A percentile compares a stretch with the other conserved stretches of the same genome.
Conservation (phyloP, 192 early-diverging fungal genomes). For the Chytriomyces sp. region DNA sequence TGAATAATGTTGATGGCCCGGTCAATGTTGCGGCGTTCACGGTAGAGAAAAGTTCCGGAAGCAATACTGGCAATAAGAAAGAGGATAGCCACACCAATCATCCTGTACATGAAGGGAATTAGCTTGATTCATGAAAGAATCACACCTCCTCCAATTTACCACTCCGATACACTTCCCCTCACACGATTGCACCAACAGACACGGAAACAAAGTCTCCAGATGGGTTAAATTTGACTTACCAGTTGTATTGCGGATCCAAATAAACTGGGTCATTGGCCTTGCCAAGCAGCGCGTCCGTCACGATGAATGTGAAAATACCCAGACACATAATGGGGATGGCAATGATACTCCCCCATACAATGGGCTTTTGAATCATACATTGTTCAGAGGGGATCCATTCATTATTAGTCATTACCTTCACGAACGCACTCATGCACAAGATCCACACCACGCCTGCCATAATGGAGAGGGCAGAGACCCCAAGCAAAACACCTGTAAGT, state of each 20-base stretch:
- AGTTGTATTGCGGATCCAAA: slow-evolving; percentile 39
- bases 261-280: slow-evolving; percentile 41
- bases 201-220: too few species aligned
- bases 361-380: slow-evolving; percentile 2
- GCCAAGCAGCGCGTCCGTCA: slow-evolving; percentile 35
- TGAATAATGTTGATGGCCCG: slow-evolving; percentile 48
- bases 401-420: slow-evolving; percentile 1
- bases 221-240: too few species aligned
- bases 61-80: slow-evolving; percentile 37
- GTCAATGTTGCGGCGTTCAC: slow-evolving; percentile 36
- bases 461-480: slow-evolving; percentile 4
- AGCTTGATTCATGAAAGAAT: neutral
- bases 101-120: neutral
- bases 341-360: slow-evolving; percentile 34
- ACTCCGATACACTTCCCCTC: too few species aligned
- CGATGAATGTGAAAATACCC: slow-evolving; percentile 29
- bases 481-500: slow-evolving; percentile 4
- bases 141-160: neutral
- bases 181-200: too few species aligned
- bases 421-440: slow-evolving; percentile 22
- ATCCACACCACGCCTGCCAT: slow-evolving; percentile 20
- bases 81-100: slow-evolving; percentile 26
- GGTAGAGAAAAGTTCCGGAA: slow-evolving; percentile 26
- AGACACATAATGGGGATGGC: slow-evolving; percentile 38
- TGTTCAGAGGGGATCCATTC: neutral